phyloP scores from a whole-genome alignment of 2,329 filamentous ascomycete genomes.

The Neobulgaria alba region DNA sequence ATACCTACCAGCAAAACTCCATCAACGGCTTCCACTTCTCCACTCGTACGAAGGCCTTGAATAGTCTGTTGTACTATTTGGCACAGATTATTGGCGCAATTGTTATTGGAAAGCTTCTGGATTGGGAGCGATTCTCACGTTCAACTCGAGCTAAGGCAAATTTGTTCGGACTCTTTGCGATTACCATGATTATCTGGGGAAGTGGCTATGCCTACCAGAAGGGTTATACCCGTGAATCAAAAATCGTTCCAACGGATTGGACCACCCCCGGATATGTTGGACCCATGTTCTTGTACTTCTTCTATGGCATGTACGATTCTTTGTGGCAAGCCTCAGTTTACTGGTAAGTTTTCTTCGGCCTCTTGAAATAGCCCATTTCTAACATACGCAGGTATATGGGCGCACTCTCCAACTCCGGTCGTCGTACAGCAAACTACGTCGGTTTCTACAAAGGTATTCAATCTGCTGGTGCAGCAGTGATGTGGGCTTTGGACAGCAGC shows the following conservation, averaged over 20 bases:
- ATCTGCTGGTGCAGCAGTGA: constrained; percentile 74
- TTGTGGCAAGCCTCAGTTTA: constrained; percentile 86
- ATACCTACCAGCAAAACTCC: constrained; percentile 69
- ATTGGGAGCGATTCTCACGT: constrained; percentile 50
- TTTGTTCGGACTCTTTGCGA: constrained; percentile 50
- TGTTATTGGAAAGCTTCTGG: constrained; percentile 64
- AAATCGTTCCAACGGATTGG: constrained; percentile 47
- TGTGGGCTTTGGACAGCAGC: constrained; percentile 59
- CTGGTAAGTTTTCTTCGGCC: constrained; percentile 48
- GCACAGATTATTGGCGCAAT: constrained; percentile 71
- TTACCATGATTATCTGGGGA: constrained; percentile 76
- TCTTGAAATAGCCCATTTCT: constrained; percentile 1
- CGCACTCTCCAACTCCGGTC: constrained; percentile 81
- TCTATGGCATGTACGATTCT: constrained; percentile 84
- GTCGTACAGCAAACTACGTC: constrained; percentile 84
- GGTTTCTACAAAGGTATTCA: constrained; percentile 89
- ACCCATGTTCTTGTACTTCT: constrained; percentile 83
- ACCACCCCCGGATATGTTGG: constrained; percentile 58
- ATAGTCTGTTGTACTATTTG: constrained; percentile 70
- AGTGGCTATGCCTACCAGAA: constrained; percentile 73
- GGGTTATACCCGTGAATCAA: constrained; percentile 41
- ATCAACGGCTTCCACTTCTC: constrained; percentile 66
- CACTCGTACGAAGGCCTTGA: constrained; percentile 66
- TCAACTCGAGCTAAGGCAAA: constrained; percentile 57
- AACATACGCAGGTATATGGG: constrained; percentile 69